phyloP scores from a whole-genome alignment of 352 stramenopile genomes.

The Globisporangium takayamanum region DNA sequence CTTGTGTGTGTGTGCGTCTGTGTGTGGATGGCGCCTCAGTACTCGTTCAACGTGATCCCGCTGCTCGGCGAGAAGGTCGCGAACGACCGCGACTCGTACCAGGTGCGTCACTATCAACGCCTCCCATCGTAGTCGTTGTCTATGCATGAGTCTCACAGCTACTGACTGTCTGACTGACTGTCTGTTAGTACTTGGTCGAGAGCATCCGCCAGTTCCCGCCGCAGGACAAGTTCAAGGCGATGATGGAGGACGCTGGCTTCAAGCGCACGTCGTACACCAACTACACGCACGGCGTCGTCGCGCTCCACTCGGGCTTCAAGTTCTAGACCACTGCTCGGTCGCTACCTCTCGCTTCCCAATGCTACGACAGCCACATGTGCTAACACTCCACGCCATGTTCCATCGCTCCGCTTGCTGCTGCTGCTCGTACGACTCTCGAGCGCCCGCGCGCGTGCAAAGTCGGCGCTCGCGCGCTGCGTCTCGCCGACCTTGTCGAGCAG shows the following conservation, averaged over 20 bases:
- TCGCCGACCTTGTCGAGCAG: constrained; percentile 68
- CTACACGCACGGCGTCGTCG: constrained; percentile 96
- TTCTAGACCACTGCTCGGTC: constrained; percentile 34
- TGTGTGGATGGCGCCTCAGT: constrained; percentile 40
- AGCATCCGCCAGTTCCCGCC: constrained; percentile 98
- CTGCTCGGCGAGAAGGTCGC: constrained; percentile 92
- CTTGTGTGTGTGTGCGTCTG: background rate
- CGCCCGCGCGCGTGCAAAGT: constrained; percentile 27
- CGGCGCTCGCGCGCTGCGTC: constrained; percentile 22
- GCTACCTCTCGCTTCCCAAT: background rate
- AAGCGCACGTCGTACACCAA: constrained; percentile 92
- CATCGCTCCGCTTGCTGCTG: background rate
- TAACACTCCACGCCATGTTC: background rate
- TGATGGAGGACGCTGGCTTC: constrained; percentile 95
- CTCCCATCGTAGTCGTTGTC: background rate
- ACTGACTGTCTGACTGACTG: background rate
- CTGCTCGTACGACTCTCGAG: background rate
- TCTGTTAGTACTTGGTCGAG: constrained; percentile 94
- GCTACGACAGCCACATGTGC: background rate
- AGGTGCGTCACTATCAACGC: constrained; percentile 33
- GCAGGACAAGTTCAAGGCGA: constrained; percentile 92
- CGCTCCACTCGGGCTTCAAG: constrained; percentile 96
- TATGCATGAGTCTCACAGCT: no score
- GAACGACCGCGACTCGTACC: constrained; percentile 95
- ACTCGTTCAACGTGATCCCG: constrained; percentile 98